These are phyloP conservation scores for Oryza glumipatula DNA, from an alignment of 176 grass and related monocot species.

Conservation along the genomic window DNA sequence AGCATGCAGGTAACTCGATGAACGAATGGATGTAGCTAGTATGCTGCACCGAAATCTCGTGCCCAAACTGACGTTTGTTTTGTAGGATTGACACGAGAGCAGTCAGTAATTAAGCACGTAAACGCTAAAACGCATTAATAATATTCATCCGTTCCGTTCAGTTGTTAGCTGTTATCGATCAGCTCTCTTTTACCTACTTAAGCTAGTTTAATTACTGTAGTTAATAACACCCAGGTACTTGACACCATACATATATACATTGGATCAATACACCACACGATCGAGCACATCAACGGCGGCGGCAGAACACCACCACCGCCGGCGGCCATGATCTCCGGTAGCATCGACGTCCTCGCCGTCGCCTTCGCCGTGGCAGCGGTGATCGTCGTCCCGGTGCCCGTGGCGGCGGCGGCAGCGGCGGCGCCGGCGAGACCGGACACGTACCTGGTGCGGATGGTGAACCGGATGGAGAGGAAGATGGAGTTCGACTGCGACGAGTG, in stretches of 20 bases:
- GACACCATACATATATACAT: too few species aligned
- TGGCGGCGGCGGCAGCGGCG: neutral
- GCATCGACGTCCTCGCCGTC: neutral
- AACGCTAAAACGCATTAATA: too few species aligned
- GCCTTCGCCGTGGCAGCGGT: neutral
- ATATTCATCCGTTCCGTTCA: too few species aligned
- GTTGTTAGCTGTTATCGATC: too few species aligned
- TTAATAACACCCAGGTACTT: too few species aligned
- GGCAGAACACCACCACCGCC: neutral
- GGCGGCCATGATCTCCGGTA: too few species aligned
- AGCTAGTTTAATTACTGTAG: too few species aligned
- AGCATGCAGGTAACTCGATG: neutral
- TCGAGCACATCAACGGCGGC: too few species aligned
- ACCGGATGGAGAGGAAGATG: neutral
- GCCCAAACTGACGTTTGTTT: neutral
- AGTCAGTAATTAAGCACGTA: too few species aligned
- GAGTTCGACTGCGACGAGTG: neutral
- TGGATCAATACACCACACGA: too few species aligned
- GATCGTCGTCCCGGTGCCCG: neutral
- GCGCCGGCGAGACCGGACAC: neutral
- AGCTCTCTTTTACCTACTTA: too few species aligned
- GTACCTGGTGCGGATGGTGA: neutral
- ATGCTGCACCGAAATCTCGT: neutral
- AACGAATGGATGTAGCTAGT: neutral
- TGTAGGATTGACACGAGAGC: neutral